phyloP scores from a whole-genome alignment of 352 stramenopile genomes.

The Peronosclerospora sorghi region DNA sequence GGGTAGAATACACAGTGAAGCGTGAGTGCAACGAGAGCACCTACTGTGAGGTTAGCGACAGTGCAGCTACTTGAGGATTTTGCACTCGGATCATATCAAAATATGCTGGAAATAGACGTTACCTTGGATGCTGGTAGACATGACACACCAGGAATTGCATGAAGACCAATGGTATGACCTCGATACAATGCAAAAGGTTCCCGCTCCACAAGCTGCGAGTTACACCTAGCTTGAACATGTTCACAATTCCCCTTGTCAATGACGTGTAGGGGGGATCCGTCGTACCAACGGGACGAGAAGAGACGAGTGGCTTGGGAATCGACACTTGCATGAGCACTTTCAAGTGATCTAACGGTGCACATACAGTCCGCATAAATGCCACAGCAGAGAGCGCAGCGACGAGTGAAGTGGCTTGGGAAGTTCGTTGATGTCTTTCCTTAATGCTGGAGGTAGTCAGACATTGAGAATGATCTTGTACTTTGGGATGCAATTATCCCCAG shows the following conservation, averaged over 20 bases:
- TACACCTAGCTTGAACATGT: conserved; percentile 61
- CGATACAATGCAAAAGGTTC: conserved; percentile 74
- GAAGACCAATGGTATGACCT: conserved; percentile 64
- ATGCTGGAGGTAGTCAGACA: conserved; percentile 14
- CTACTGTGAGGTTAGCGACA: conserved; percentile 50
- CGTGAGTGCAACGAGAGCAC: conserved; percentile 54
- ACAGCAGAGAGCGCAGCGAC: conserved; percentile 52
- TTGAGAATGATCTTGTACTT: conserved; percentile 16
- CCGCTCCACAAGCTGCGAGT: conserved; percentile 58
- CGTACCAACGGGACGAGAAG: neutral
- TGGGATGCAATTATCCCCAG: conserved; percentile 41
- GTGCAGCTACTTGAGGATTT: conserved; percentile 17
- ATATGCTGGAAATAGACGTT: conserved; percentile 10
- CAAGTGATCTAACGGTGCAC: conserved; percentile 61
- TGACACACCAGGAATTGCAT: conserved; percentile 73
- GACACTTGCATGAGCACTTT: conserved; percentile 76
- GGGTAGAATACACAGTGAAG: conserved; percentile 67
- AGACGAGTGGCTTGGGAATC: conserved; percentile 14
- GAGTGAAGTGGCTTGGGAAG: conserved; percentile 39
- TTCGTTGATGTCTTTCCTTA: conserved; percentile 17
- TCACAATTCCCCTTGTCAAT: conserved; percentile 35
- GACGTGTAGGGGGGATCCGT: conserved; percentile 30
- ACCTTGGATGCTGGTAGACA: conserved; percentile 48
- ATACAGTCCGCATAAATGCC: conserved; percentile 47
- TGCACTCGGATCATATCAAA: conserved; percentile 1